phyloP scores from a whole-genome alignment of 257 asterid genomes.

The Leptodermis oblonga region DNA sequence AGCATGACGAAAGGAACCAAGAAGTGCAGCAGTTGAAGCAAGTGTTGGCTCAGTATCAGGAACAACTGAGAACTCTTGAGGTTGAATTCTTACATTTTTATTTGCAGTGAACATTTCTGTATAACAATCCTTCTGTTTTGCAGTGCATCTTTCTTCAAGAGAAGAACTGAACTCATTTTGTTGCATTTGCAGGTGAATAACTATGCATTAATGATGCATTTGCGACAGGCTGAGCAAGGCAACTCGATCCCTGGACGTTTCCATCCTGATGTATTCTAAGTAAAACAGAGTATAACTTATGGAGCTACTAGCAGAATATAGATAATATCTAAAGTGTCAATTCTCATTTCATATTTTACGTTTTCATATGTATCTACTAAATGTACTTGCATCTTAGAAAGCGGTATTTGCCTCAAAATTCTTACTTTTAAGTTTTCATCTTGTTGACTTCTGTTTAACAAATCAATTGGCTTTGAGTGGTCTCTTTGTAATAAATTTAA shows the following conservation, averaged over 20 bases:
- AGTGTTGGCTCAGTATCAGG: slow-evolving; percentile 61
- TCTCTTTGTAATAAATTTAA: not conserved
- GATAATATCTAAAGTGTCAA: not conserved
- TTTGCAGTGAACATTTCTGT: not conserved
- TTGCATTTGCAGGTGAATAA: slow-evolving; percentile 54
- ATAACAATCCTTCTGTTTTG: not conserved
- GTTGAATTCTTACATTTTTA: slow-evolving; percentile 23
- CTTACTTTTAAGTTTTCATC: not conserved
- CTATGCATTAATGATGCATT: slow-evolving; percentile 62
- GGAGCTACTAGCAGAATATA: slow-evolving; percentile 2
- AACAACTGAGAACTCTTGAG: slow-evolving; percentile 70
- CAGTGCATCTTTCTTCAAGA: not conserved
- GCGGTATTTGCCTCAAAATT: not conserved
- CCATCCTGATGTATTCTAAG: slow-evolving; percentile 63
- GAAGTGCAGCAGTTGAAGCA: slow-evolving; percentile 73
- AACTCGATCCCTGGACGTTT: slow-evolving; percentile 53
- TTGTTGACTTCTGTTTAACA: not conserved
- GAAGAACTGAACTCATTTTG: not conserved
- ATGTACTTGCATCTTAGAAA: no score
- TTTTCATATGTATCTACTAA: not conserved
- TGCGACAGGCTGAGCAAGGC: slow-evolving; percentile 59
- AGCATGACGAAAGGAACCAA: slow-evolving; percentile 52
- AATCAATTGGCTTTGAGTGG: not conserved
- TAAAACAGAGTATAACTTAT: not conserved
- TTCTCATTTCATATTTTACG: not conserved